Base-by-base conservation (phyloP, 2,329 filamentous ascomycete species). In the Teratosphaeriaceae sp. region DNA sequence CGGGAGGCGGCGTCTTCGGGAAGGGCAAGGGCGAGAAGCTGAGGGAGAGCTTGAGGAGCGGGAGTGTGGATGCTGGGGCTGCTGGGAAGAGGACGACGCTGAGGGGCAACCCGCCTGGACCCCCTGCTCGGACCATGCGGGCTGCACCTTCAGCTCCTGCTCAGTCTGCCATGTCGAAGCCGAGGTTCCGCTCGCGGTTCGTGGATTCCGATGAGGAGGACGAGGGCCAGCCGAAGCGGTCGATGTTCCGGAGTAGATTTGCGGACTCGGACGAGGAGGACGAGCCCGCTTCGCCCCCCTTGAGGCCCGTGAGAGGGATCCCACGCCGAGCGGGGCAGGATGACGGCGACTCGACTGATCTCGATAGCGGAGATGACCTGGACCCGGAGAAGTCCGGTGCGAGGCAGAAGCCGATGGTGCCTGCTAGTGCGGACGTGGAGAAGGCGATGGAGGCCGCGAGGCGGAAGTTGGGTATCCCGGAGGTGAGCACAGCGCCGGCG, bases 171-270 rank as follows among this genome's bases (percentile, higher is more conserved):
- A 16, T 23, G 13, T 16, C 22, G 13, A 42, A 36, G 16, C 51
- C 53, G 2, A 49, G 47, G 11, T 64, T 66, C 56, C 67, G 64
- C 47, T 71, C 61, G 80, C 81, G 3, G 78, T 84, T 88, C 33
- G 36, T 9, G 53, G 82, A 87, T 54, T 87, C 84, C 1, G 87
- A 84, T 55, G 83, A 87, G 34, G 68, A 70, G 31, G 65, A 65
- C 18, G 69, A 71, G 7, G 13, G n/a, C 5, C 6, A 13, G 60
- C 57, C 9, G 15, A 53, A 50, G 4, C 20, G 42, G 16, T 39
- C 47, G 5, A 48, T n/a, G n/a, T 73, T 72, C 56, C 60, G 64
- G 40, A 72, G 69, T 46, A 65, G 71, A 4, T 73, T 73, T 45
- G 69, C 62, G 1, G 71, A 74, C 45, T 73, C 70, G 2, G 68